Evolutionary conservation across 768 basidiomycete genomes (phyloP), one percentile per base, ranked within the genome.

Genomic region (Pisolithus albus): DNA sequence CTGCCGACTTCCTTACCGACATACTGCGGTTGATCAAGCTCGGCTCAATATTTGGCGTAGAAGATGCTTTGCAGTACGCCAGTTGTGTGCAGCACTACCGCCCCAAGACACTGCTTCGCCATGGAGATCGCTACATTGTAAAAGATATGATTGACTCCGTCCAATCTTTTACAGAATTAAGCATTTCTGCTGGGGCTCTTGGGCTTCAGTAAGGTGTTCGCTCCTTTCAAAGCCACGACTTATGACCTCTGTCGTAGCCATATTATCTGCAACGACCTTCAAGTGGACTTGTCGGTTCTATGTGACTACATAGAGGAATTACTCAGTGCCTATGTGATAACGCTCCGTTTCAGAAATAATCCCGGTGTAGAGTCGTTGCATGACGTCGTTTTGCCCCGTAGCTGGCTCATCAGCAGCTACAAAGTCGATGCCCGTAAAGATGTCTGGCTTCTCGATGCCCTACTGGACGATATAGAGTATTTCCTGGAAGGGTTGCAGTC

Each of bases 271-370:
- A 56, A 58, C 1, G 45, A 48, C 4, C 53, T 82, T 4, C 61
- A 56, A 3, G 66, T 83, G 18, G 70, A 82, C 38, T 64, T 77
- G 24, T 67, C 69, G 18, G 68, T 77, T 9, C 61, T 85, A 2
- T 84, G 80, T 49, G 72, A 78, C 49, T 64, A 75, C 40, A 53
- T 81, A 16, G 84, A 86, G 39, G 62, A 64, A 9, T 59, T 85
- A 2, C 74, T 76, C 45, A 69, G 68, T 7, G 68, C 68, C 13
- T 57, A 73, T 6, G 64, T 77, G 5, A 49, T 83, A 2, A 66
- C 68, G 1, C 59, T 60, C 38, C 64, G 62, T 60, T 63, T 50
- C 56, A 58, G 24, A 37, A 54, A 9, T n/a, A 23, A 23, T 13
- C 19, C 21, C 3, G 21, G 15, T 4, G 53, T 37, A 0, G 50